Evolutionary conservation across 1,139 yeast genomes (phyloP).

Genomic region (Zygoascus sp.): DNA sequence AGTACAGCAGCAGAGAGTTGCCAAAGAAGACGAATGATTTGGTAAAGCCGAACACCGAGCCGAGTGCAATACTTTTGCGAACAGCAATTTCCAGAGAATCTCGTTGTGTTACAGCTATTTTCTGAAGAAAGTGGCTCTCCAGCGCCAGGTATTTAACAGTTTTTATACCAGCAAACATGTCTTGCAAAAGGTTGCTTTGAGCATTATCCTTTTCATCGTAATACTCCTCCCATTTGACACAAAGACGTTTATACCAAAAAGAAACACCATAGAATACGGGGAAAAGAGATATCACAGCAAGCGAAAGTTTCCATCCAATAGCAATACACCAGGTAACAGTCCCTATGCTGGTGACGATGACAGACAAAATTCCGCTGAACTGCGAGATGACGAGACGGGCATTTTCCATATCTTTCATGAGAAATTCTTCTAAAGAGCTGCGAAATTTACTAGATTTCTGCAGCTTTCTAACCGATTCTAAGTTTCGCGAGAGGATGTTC

Average conservation of each 20-base stretch:
- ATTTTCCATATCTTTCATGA: constrained; percentile 80
- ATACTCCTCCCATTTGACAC: constrained; percentile 52
- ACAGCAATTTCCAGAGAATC: constrained; percentile 19
- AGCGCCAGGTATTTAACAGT: constrained; percentile 59
- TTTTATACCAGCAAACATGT: constrained; percentile 54
- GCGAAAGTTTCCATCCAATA: constrained; percentile 81
- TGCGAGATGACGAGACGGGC: constrained; percentile 59
- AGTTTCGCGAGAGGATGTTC: constrained; percentile 49
- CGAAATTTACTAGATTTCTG: constrained; percentile 10
- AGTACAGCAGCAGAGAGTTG: constrained; percentile 67
- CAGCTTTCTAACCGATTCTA: constrained; percentile 46
- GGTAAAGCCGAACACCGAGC: constrained; percentile 58
- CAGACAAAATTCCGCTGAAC: constrained; percentile 49
- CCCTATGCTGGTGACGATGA: constrained; percentile 49
- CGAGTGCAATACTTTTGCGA: constrained; percentile 36
- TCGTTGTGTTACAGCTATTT: constrained; percentile 36
- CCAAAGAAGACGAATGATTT: constrained; percentile 54
- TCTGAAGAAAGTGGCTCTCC: constrained; percentile 43
- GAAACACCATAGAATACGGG: constrained; percentile 57
- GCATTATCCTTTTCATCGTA: constrained; percentile 56
- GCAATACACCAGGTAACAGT: constrained; percentile 76
- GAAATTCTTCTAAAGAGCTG: constrained; percentile 40
- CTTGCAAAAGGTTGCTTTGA: constrained; percentile 54
- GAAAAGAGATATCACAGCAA: constrained; percentile 72
- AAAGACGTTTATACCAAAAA: constrained; percentile 46